A percentile compares a stretch with the other conserved stretches of the same genome.
Conservation (phyloP, 805 yeast species). For the Teunomyces tritomae region DNA sequence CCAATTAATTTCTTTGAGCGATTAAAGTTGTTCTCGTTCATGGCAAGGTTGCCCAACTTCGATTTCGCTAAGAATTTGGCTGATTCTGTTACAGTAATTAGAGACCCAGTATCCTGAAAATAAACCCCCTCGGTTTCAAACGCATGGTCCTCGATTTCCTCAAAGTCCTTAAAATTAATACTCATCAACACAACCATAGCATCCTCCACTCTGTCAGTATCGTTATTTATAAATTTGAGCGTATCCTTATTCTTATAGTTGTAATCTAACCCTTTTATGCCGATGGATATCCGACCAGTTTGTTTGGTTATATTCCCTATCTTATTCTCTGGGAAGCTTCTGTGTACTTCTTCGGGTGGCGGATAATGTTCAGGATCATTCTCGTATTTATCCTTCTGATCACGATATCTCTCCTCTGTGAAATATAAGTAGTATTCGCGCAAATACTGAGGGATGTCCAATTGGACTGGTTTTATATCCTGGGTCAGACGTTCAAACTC, state of each 20-base stretch:
- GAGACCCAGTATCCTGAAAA: slow-evolving; percentile 63
- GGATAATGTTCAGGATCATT: slow-evolving; percentile 25
- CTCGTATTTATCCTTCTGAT: slow-evolving; percentile 25
- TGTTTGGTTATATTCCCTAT: slow-evolving; percentile 29
- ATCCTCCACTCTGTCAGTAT: slow-evolving; percentile 18
- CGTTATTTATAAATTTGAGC: slow-evolving; percentile 7
- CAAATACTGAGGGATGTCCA: slow-evolving; percentile 30
- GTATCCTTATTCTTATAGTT: slow-evolving; percentile 21
- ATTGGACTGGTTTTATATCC: slow-evolving; percentile 12
- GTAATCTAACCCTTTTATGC: slow-evolving; percentile 20
- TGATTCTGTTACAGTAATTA: slow-evolving; percentile 56
- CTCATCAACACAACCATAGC: slow-evolving; percentile 33
- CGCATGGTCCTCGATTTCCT: slow-evolving; percentile 48
- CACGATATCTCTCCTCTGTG: slow-evolving; percentile 21
- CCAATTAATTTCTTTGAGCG: slow-evolving; percentile 44
- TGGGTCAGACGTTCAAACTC: slow-evolving; percentile 20
- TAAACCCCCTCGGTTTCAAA: slow-evolving; percentile 59
- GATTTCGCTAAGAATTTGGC: slow-evolving; percentile 64
- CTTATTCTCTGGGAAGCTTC: slow-evolving; percentile 6
- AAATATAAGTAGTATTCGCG: slow-evolving; percentile 27
- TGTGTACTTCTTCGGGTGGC: slow-evolving; percentile 10
- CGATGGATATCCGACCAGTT: slow-evolving; percentile 25
- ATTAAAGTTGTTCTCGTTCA: slow-evolving; percentile 42
- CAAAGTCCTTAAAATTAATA: slow-evolving; percentile 36
- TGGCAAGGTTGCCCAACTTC: slow-evolving; percentile 57